Evolutionary conservation across 2,329 filamentous ascomycete species (phyloP), one percentile per base, ranked within the genome.

Genomic region (Sordariomycetes sp.): DNA sequence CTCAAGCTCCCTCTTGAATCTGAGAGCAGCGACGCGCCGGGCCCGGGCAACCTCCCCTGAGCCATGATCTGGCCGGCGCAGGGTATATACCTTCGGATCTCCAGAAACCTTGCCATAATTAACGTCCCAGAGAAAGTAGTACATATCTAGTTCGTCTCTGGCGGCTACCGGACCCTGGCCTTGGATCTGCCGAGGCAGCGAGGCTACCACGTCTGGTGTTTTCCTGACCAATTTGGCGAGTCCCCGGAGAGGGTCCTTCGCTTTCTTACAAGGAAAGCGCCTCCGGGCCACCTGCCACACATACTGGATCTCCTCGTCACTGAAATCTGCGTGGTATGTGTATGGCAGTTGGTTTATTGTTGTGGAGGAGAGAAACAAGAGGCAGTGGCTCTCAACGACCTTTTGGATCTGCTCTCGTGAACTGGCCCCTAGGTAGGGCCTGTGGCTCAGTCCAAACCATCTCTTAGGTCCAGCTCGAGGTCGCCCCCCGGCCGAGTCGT

Each of bases 1-100:
- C 2, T 71, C 68, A 2, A 80, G 66, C 63, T 81, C 78, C 11
- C 81, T 73, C 0, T 77, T 74, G 3, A 80, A 64, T 0, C 82
- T 67, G 3, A 83, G 63, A 0, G 72, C 69, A 0, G 75, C 66
- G 0, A 79, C 55, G 7, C 66, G 65, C 22, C 65, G 67, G 0
- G 67, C 64, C 5, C 70, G 70, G 2, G 61, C 58, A 0, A 63
- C 59, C 11, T 68, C 65, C 14, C 63, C 65, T 16, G 64, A 66
- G 40, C 71, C 66, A 2, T 59, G 59, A 3, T 71, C 64, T 24
- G 70, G 67, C 16, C 64, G 63, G 51, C 68, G 64, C 0, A 76
- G 48, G 3, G 67, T 67, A 1, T 77, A 62, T 0, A 67, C 60
- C 0, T 62, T 61, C 2, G 65, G 65, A 1, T 63, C 52, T 8